A percentile compares a stretch with the other conserved stretches of the same genome.
Conservation (phyloP, 768 basidiomycete species). For the Termitomyces sp. region DNA sequence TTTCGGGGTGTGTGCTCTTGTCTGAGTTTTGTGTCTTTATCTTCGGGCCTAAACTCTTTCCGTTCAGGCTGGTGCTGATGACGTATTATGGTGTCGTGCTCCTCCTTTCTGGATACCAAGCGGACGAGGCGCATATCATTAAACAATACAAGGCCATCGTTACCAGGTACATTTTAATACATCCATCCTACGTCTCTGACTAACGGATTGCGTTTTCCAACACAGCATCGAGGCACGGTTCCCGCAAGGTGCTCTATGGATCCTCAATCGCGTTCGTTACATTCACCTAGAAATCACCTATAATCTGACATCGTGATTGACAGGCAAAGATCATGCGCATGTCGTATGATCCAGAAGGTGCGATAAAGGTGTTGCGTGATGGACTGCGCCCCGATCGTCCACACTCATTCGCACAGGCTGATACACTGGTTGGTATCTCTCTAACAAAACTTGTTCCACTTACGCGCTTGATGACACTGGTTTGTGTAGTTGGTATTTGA, state of each 20-base stretch:
- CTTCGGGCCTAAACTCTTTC: neutral
- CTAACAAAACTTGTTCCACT: neutral
- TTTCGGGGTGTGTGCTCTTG: constrained; percentile 56
- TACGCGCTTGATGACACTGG: neutral
- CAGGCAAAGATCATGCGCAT: constrained; percentile 6
- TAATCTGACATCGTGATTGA: neutral
- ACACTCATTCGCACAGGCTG: constrained; percentile 66
- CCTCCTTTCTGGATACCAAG: constrained; percentile 71
- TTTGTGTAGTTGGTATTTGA: constrained; percentile 62
- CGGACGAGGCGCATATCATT: constrained; percentile 63
- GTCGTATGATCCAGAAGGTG: constrained; percentile 50
- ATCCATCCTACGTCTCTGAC: neutral
- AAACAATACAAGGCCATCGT: constrained; percentile 63
- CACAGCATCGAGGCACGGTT: constrained; percentile 54
- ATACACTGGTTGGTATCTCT: constrained; percentile 53
- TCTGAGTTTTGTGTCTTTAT: neutral
- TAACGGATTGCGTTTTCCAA: neutral
- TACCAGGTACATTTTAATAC: constrained; percentile 42
- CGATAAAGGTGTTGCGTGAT: constrained; percentile 58
- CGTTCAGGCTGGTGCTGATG: constrained; percentile 67
- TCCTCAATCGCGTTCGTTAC: constrained; percentile 59
- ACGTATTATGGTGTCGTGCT: constrained; percentile 74
- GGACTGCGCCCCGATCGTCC: constrained; percentile 53
- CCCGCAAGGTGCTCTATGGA: constrained; percentile 70
- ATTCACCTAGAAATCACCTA: too few relatives aligned